These are phyloP conservation scores for Axilococcus clingmanii DNA, from an alignment of 139 green algal genomes.

Conservation along the genomic window DNA sequence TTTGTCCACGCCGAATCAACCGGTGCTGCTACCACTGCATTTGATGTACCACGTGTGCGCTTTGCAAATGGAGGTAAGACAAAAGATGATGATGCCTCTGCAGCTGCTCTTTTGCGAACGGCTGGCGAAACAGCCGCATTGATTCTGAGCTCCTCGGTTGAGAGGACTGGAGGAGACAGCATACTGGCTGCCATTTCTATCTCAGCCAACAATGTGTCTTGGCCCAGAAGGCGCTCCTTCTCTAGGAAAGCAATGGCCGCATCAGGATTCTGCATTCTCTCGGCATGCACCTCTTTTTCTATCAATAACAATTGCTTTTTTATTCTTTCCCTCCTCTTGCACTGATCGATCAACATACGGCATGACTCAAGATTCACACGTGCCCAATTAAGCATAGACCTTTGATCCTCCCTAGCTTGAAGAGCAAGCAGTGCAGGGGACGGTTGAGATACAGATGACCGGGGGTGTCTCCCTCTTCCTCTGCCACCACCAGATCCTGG, in stretches of 20 bases:
- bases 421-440: slow-evolving; percentile 19
- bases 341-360: slow-evolving; percentile 38
- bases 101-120: neutral
- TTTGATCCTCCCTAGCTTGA: slow-evolving; percentile 16
- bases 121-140: neutral
- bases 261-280: slow-evolving; percentile 3
- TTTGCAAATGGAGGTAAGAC: neutral
- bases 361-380: slow-evolving; percentile 40
- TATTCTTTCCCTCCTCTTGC: slow-evolving; percentile 32
- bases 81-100: neutral
- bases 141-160: neutral
- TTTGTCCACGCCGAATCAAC: slow-evolving; percentile 1
- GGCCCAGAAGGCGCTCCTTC: neutral
- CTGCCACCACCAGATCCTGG: neutral
- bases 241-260: neutral
- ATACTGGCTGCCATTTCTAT: neutral
- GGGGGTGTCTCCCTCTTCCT: too few species aligned
- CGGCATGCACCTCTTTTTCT: neutral
- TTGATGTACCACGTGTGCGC: neutral
- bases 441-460: too few species aligned
- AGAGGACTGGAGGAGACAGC: neutral
- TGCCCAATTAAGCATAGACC: slow-evolving; percentile 5
- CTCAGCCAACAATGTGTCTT: neutral
- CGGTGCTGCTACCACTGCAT: neutral
- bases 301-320: slow-evolving; percentile 17